These are phyloP conservation scores for Verticillium tricorpus DNA, from an alignment of 2,329 filamentous ascomycete genomes.

Conservation along the genomic window DNA sequence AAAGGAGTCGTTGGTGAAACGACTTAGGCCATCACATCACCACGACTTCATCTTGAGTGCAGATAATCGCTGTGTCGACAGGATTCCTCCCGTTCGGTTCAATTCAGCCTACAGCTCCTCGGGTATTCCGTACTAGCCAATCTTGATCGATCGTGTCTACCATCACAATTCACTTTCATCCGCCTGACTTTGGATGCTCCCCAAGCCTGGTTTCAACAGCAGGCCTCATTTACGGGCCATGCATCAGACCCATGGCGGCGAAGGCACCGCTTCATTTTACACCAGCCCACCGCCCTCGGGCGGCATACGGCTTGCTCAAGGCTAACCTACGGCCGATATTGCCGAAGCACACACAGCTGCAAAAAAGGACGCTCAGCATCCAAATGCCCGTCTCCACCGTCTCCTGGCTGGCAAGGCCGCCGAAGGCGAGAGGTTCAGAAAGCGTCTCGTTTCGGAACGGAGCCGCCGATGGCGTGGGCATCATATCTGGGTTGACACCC, in stretches of 20 bases:
- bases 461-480: conserved; percentile 59
- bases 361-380: conserved; percentile 91
- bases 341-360: conserved; percentile 91
- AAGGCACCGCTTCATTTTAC: background rate
- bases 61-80: background rate
- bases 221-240: background rate
- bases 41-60: background rate
- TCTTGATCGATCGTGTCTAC: background rate
- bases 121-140: background rate
- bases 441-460: conserved; percentile 19
- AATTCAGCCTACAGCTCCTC: background rate
- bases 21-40: background rate
- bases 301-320: conserved; percentile 37
- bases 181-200: background rate
- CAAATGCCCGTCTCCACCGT: conserved; percentile 73
- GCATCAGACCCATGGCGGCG: background rate
- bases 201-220: too few relatives aligned
- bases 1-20: background rate
- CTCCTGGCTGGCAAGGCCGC: conserved; percentile 55
- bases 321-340: conserved; percentile 84
- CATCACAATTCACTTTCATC: background rate
- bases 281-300: conserved; percentile 36
- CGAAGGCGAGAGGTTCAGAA: conserved; percentile 33
- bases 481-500: conserved; percentile 70
- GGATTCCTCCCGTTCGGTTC: background rate